Percentiles rank a stretch among this genome's conserved stretches.
Conservation (phyloP, 148 eudicot genomes). For the Polygonum maritimum region DNA sequence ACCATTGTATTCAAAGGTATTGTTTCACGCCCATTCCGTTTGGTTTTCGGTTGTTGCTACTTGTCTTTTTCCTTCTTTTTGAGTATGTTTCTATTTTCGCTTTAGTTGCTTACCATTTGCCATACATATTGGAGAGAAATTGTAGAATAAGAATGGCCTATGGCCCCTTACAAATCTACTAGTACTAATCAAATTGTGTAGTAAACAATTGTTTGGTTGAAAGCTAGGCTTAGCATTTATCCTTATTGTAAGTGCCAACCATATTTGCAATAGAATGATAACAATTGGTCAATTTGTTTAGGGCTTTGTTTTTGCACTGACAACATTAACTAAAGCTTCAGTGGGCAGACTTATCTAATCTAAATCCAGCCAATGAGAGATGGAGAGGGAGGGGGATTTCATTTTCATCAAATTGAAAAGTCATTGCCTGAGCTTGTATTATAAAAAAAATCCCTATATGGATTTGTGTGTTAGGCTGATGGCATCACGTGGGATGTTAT, state of each 20-base stretch:
- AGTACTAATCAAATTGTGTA: not conserved
- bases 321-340: slow-evolving; percentile 2
- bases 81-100: not conserved
- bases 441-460: not conserved
- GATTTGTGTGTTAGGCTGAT: slow-evolving; percentile 2
- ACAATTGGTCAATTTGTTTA: not conserved
- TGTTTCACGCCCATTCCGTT: not conserved
- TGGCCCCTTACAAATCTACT: too few relatives aligned
- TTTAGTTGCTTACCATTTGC: not conserved
- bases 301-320: not conserved
- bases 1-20: slow-evolving; percentile 83
- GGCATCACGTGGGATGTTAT: slow-evolving; percentile 8
- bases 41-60: not conserved
- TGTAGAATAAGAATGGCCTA: not conserved
- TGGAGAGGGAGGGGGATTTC: not conserved
- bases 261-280: not conserved
- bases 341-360: not conserved
- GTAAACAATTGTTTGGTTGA: not conserved
- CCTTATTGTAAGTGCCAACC: not conserved
- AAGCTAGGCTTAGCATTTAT: not conserved
- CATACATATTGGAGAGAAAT: not conserved
- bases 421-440: not conserved
- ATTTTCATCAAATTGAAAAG: not conserved
- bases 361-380: not conserved
- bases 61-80: not conserved